Evolutionary conservation across 208 protist species (phyloP), one percentile per base, ranked within the genome.

Genomic region (Leishmania guyanensis): DNA sequence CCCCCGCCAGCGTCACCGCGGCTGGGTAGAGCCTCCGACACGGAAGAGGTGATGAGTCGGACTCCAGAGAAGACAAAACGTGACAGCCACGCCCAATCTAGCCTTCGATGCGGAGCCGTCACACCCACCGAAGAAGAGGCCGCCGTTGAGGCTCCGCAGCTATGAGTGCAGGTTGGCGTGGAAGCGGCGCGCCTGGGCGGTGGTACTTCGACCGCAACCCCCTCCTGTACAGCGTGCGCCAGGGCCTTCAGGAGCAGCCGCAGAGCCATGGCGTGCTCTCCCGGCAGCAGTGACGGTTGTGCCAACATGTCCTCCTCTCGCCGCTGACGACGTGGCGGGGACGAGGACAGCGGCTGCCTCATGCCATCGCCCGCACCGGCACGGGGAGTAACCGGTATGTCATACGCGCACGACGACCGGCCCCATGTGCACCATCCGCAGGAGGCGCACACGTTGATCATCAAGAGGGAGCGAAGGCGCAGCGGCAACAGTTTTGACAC

Each of bases 21-120:
- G 73, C 62, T 84, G 33, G 69, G 5, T 39, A 20, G 12, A 29
- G 48, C 70, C 33, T 58, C 66, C 58, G 60, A 48, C 4, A 51
- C 22, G 51, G 46, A 84, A 3, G 29, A 80, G 70, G 26, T 75
- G 71, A 56, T 43, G 56, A 78, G 75, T 2, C 46, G 60, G 12
- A 85, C 78, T 6, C 70, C 82, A 20, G 82, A 82, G 43, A 79
- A 5, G 26, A 85, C 82, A 29, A 81, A 75, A 14, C 82, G 77
- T 26, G 82, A 85, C 17, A 85, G 33, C 82, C 77, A 76, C 10
- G 82, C 82, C 82, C 82, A 85, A 73, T 85, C 82, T 71, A 85
- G 54, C n/a, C 36, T 26, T 20, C 36, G 39, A 8, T 56, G 2
- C 20, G 65, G 65, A 0, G 43, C 36, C 17, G 14, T 60, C 9